phyloP scores from a whole-genome alignment of 768 basidiomycete genomes.

The Lentinula detonsa region DNA sequence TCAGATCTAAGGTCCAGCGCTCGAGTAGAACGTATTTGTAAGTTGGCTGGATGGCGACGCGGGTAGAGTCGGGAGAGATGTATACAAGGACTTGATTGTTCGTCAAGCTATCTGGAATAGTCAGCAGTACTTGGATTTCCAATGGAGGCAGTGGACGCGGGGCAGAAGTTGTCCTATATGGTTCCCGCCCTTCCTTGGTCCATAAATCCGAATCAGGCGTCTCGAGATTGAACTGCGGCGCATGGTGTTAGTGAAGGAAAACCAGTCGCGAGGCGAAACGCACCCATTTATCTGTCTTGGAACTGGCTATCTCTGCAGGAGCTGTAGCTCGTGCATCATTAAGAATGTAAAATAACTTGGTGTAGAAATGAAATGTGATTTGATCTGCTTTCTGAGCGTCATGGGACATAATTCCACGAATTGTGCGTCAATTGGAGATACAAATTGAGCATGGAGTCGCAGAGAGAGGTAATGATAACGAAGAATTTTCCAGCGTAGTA shows the following conservation, averaged over 20 bases:
- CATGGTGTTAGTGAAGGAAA: background rate
- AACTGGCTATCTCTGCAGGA: slow-evolving; percentile 27
- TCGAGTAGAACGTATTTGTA: slow-evolving; percentile 70
- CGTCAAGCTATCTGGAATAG: slow-evolving; percentile 55
- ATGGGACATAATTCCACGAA: slow-evolving; percentile 4
- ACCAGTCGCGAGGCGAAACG: slow-evolving; percentile 18
- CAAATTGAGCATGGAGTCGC: background rate
- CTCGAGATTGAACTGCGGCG: slow-evolving; percentile 71
- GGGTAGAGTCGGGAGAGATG: slow-evolving; percentile 48
- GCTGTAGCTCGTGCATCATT: slow-evolving; percentile 65
- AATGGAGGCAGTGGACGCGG: slow-evolving; percentile 39
- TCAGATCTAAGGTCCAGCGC: slow-evolving; percentile 45
- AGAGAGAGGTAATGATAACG: background rate
- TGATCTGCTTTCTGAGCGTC: slow-evolving; percentile 69
- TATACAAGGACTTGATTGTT: slow-evolving; percentile 72
- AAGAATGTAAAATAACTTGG: slow-evolving; percentile 74
- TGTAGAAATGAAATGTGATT: slow-evolving; percentile 79
- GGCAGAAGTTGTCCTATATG: slow-evolving; percentile 47
- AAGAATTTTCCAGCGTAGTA: background rate
- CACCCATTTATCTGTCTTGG: slow-evolving; percentile 80
- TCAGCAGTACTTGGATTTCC: slow-evolving; percentile 64
- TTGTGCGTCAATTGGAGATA: background rate
- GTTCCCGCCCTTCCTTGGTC: slow-evolving; percentile 52
- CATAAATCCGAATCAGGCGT: slow-evolving; percentile 69
- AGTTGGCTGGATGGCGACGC: slow-evolving; percentile 61